Conservation (phyloP, 1,284 basidiomycete genomes). For the Rhodotorula glutinis region DNA sequence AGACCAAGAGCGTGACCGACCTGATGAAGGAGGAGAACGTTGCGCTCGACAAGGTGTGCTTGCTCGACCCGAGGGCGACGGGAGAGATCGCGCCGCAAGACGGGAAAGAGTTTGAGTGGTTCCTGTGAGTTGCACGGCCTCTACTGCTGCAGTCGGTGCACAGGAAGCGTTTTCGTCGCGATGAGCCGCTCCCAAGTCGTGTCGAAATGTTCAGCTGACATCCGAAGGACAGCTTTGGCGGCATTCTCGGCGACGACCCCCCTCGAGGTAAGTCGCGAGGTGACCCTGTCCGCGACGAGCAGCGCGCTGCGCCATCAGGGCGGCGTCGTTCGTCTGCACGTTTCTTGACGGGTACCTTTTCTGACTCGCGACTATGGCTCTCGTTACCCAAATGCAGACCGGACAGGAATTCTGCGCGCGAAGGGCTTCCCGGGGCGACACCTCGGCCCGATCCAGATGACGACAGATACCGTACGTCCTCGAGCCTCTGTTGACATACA, state of each 20-base stretch:
- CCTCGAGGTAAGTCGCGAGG: slow-evolving; percentile 61
- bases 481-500: no score
- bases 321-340: no score
- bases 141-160: no score
- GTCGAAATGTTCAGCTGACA: not conserved
- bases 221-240: slow-evolving; percentile 38
- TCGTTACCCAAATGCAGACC: slow-evolving; percentile 42
- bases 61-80: slow-evolving; percentile 81
- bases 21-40: slow-evolving; percentile 59
- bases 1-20: slow-evolving; percentile 63
- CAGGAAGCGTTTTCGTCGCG: no score
- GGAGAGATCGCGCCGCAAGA: slow-evolving; percentile 68
- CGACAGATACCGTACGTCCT: slow-evolving; percentile 56
- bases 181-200: no score
- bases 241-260: slow-evolving; percentile 74
- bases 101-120: slow-evolving; percentile 70
- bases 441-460: slow-evolving; percentile 87
- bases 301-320: no score
- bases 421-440: slow-evolving; percentile 82
- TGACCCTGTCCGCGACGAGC: not conserved
- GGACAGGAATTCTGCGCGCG: slow-evolving; percentile 76
- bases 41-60: slow-evolving; percentile 65
- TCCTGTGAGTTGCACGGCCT: slow-evolving; percentile 67
- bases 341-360: no score
- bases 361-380: no score